phyloP scores from a whole-genome alignment of 2,329 filamentous ascomycete genomes.

The Leptographium galeiforme region DNA sequence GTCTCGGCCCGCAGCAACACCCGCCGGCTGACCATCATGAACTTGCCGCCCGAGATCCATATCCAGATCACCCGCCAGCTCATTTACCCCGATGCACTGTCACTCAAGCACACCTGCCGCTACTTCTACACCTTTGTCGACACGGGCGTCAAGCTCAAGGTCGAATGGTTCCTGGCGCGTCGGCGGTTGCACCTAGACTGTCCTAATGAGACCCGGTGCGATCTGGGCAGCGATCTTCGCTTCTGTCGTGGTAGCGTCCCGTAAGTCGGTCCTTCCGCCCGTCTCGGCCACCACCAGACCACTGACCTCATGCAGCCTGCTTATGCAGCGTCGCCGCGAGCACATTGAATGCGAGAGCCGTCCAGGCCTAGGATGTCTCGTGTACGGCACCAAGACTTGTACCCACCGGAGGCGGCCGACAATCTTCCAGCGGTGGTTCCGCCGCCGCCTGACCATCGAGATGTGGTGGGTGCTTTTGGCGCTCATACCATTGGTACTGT shows the following conservation, averaged over 20 bases:
- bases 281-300: background rate
- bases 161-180: conserved; percentile 55
- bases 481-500: conserved; percentile 24
- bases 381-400: conserved; percentile 36
- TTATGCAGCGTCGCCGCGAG: conserved; percentile 46
- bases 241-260: conserved; percentile 48
- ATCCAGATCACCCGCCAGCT: conserved; percentile 46
- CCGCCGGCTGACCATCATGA: conserved; percentile 15
- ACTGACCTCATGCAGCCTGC: conserved; percentile 23
- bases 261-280: conserved; percentile 22
- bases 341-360: conserved; percentile 48
- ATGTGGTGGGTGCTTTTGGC: conserved; percentile 35
- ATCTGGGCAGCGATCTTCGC: conserved; percentile 42
- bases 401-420: conserved; percentile 29
- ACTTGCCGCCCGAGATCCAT: conserved; percentile 54
- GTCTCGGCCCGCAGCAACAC: background rate
- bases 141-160: conserved; percentile 51
- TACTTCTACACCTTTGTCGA: conserved; percentile 52
- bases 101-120: conserved; percentile 51
- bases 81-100: conserved; percentile 57
- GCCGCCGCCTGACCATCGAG: conserved; percentile 29
- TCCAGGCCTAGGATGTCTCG: conserved; percentile 41
- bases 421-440: conserved; percentile 32
- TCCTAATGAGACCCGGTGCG: conserved; percentile 43
- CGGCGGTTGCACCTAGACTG: conserved; percentile 51